Percentiles rank a stretch among this genome's conserved stretches.
Evolutionary conservation across 495 filamentous ascomycete genomes (phyloP).

Genomic region (Aspergillus ostianus): DNA sequence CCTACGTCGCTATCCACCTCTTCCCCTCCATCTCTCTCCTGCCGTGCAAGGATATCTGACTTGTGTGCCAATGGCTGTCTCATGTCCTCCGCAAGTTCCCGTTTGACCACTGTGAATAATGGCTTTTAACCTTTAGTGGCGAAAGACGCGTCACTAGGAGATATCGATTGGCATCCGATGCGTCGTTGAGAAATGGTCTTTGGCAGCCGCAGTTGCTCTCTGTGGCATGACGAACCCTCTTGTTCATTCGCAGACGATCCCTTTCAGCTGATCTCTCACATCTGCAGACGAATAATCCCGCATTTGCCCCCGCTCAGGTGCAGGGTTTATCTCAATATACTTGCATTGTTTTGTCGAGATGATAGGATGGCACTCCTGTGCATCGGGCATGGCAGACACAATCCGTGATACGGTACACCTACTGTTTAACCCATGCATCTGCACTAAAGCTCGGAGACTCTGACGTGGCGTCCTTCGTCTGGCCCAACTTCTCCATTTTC

Average conservation of each 20-base stretch:
- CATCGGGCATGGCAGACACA: conserved; percentile 39
- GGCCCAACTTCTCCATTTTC: conserved; percentile 30
- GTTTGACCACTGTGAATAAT: conserved; percentile 21
- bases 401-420: conserved; percentile 44
- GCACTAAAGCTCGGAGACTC: conserved; percentile 46
- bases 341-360: conserved; percentile 30
- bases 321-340: conserved; percentile 37
- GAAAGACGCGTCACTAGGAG: conserved; percentile 30
- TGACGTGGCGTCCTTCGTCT: conserved; percentile 50
- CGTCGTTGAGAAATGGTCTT: conserved; percentile 18
- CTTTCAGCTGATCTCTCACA: conserved; percentile 50
- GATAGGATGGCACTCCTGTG: conserved; percentile 40
- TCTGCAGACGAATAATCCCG: conserved; percentile 48
- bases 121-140: conserved; percentile 24
- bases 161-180: conserved; percentile 37
- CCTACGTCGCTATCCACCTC: conserved; percentile 16
- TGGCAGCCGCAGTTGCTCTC: conserved; percentile 18
- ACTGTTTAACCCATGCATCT: conserved; percentile 45
- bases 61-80: conserved; percentile 23
- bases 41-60: conserved; percentile 17
- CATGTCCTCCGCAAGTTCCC: conserved; percentile 25
- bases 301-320: conserved; percentile 46
- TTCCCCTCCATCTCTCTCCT: conserved; percentile 13
- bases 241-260: conserved; percentile 26
- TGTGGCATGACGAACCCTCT: conserved; percentile 25